Percentiles rank a stretch among this genome's conserved stretches.
These are phyloP conservation scores for Fraxinus albicans DNA, from an alignment of 305 asterid species.

Conservation along the genomic window DNA sequence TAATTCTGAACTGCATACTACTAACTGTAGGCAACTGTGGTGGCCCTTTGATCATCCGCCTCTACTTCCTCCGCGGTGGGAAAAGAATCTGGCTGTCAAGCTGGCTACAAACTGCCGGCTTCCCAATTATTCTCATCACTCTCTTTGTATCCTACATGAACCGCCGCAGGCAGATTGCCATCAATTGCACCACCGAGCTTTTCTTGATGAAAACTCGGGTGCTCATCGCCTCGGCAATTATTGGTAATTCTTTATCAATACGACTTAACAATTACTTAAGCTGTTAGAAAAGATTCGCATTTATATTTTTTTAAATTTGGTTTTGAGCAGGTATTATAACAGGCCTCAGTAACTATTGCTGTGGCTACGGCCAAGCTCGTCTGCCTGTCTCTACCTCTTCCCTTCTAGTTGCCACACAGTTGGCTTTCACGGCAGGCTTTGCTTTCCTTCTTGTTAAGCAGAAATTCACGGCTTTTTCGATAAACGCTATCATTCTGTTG, in stretches of 20 bases:
- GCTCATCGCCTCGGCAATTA: not conserved
- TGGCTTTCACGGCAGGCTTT: conserved; percentile 10
- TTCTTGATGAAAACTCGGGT: conserved; percentile 1
- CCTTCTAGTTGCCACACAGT: not conserved
- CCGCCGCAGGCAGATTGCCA: not conserved
- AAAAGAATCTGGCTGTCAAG: conserved; percentile 16
- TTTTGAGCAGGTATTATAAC: not conserved
- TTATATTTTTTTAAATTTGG: not conserved
- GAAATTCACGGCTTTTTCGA: not conserved
- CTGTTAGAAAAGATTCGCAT: not conserved
- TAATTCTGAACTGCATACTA: conserved; percentile 4
- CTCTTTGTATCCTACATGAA: not conserved
- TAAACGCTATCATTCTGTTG: not conserved
- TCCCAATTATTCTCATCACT: conserved; percentile 16
- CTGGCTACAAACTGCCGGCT: conserved; percentile 19
- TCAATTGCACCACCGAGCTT: not conserved
- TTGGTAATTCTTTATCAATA: not conserved
- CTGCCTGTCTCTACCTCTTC: conserved; percentile 10
- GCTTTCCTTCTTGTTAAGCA: conserved; percentile 4
- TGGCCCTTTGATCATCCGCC: conserved; percentile 11
- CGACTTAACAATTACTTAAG: not conserved
- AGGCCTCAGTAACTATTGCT: not conserved
- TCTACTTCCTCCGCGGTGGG: conserved; percentile 17
- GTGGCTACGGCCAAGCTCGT: not conserved
- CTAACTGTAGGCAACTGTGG: conserved; percentile 9